Conservation (phyloP, 371 early-diverging fungal genomes). For the Mucor indicus region DNA sequence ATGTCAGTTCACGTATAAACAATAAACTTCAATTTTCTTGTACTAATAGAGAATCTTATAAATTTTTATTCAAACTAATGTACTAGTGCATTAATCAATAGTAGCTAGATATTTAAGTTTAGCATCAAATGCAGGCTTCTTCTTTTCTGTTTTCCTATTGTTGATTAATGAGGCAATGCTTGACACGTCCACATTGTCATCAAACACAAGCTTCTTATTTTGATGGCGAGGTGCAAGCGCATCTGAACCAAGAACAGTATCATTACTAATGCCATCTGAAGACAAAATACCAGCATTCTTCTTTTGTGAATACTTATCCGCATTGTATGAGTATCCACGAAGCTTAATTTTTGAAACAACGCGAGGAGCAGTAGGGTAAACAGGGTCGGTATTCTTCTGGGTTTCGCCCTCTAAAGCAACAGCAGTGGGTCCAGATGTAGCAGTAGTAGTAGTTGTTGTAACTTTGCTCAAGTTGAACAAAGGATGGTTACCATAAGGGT, state of each 20-base stretch:
- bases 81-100: too few relatives aligned
- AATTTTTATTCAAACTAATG: too few relatives aligned
- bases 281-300: conserved; percentile 9
- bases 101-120: conserved; percentile 25
- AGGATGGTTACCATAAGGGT: conserved; percentile 85
- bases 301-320: conserved; percentile 25
- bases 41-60: too few relatives aligned
- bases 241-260: conserved; percentile 65
- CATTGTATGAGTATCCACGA: conserved; percentile 54
- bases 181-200: conserved; percentile 23
- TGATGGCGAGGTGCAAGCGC: conserved; percentile 69
- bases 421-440: neutral
- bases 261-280: conserved; percentile 60
- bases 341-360: conserved; percentile 66
- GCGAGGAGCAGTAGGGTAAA: conserved; percentile 67
- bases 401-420: conserved; percentile 5
- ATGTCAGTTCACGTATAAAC: too few relatives aligned
- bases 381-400: conserved; percentile 51
- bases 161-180: conserved; percentile 23
- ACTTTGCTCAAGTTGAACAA: conserved; percentile 59
- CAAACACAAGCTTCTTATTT: conserved; percentile 66
- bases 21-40: too few relatives aligned
- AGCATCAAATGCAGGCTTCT: conserved; percentile 27
- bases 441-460: too few relatives aligned
- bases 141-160: conserved; percentile 20